A percentile compares a stretch with the other conserved stretches of the same genome.
phyloP scores from a whole-genome alignment of 495 filamentous ascomycete genomes.

The Xylaria intraflava region DNA sequence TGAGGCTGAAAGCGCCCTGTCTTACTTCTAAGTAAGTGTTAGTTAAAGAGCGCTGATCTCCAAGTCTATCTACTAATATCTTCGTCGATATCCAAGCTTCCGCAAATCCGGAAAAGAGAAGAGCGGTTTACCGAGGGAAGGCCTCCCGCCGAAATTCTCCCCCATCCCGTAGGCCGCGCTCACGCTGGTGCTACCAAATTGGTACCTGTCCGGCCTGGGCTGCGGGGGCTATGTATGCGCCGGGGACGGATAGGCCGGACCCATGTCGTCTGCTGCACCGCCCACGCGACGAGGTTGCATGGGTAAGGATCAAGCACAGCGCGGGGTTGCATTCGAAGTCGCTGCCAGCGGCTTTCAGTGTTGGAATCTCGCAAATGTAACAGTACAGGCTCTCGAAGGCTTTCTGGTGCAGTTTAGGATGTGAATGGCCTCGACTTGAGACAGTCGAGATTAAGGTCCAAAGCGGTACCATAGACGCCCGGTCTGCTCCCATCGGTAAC shows the following conservation, averaged over 20 bases:
- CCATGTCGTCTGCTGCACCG: constrained; percentile 4
- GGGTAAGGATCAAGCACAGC: constrained; percentile 1
- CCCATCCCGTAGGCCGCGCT: neutral
- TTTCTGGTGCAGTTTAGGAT: neutral
- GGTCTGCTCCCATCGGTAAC: neutral
- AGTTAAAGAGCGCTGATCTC: neutral
- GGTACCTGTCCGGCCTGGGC: neutral
- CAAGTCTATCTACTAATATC: neutral
- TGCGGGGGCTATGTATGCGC: constrained; percentile 9
- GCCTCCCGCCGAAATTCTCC: neutral
- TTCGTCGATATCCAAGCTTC: neutral
- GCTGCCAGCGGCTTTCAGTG: neutral
- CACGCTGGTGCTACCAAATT: neutral
- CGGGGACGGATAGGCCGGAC: neutral
- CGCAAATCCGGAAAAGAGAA: neutral
- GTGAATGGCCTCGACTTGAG: neutral
- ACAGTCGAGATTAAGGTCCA: neutral
- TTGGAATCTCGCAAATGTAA: neutral
- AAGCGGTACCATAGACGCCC: neutral
- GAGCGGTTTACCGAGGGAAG: neutral
- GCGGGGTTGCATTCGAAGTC: constrained; percentile 8
- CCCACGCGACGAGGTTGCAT: constrained; percentile 15
- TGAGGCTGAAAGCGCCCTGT: constrained; percentile 1
- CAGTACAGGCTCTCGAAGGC: neutral
- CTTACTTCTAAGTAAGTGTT: neutral